Evolutionary conservation across 257 asterid species (phyloP), one percentile per base, ranked within the genome.

Genomic region (Solanum sitiens): DNA sequence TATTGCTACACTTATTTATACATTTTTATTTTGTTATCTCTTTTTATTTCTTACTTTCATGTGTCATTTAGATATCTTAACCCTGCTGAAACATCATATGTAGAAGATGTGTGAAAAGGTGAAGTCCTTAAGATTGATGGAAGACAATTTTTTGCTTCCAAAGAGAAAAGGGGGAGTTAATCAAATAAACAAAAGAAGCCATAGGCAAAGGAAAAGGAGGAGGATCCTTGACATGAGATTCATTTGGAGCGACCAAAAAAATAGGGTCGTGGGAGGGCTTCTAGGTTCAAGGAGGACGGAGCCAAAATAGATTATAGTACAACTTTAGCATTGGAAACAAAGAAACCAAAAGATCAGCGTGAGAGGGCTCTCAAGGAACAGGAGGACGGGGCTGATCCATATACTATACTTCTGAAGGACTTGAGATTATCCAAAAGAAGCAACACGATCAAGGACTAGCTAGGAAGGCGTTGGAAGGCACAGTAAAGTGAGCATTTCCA

Each of bases 51-150:
- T 27, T 27, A 27, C 30, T 27, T 27, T 27, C 30, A 27, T 27
- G 30, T 27, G 30, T 27, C 30, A 27, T 27, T 27, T 27, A 27
- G 30, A 27, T 27, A 27, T 27, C 30, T 27, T 27, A 50, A 75
- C 92, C n/a, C 47, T 92, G 39, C 90, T 94, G 42, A 87, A 89
- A 63, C 89, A 91, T 45, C 2, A 45, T 45, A 2, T 45, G 16
- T 6, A 45, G 16, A 45, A 86, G 89, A 56, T 56, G 5, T 18
- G 11, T 8, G 25, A 56, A 56, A 56, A 7, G 25, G 11, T 21
- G 23, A 56, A 59, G n/a, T 59, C 67, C 67, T 59, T 59, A 59
- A 20, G 67, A 59, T 45, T 45, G 25, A 59, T 20, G 25, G 25
- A 3, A 25, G 67, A 59, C 25, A 8, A 25, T 3, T 59, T 3